Evolutionary conservation across 306 rosid genomes (phyloP).

Genomic region (Heteromeles arbutifolia): DNA sequence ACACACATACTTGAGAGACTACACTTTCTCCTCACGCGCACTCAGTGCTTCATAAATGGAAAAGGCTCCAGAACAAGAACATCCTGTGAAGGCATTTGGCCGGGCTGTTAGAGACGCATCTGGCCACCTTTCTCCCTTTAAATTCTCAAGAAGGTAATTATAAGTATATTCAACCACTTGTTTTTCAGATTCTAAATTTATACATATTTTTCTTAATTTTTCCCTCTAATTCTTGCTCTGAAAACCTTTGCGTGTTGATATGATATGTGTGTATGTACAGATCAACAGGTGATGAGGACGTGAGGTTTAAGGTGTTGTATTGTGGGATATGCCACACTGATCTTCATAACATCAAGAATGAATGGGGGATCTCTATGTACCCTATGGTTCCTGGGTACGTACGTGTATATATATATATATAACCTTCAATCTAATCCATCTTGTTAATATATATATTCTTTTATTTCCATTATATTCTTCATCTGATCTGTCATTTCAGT

Average conservation of each 20-base stretch:
- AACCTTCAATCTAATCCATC: too few relatives aligned
- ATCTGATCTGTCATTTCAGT: too few relatives aligned
- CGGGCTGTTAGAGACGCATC: slow-evolving; percentile 41
- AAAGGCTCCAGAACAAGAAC: slow-evolving; percentile 19
- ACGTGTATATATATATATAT: too few relatives aligned
- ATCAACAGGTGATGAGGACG: slow-evolving; percentile 12
- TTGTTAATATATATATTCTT: too few relatives aligned
- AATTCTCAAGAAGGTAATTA: slow-evolving; percentile 35
- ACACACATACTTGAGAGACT: not conserved
- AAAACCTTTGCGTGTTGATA: too few relatives aligned
- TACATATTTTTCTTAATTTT: not conserved
- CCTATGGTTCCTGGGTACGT: slow-evolving; percentile 1
- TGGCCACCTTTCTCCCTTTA: slow-evolving; percentile 33
- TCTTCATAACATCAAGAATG: slow-evolving; percentile 13
- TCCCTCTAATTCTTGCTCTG: not conserved
- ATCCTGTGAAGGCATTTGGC: slow-evolving; percentile 36
- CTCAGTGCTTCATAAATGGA: not conserved
- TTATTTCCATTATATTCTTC: too few relatives aligned
- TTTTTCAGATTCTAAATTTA: too few relatives aligned
- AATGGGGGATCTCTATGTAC: not conserved
- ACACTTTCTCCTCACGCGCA: not conserved
- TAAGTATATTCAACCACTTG: not conserved
- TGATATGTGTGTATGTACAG: slow-evolving; percentile 4
- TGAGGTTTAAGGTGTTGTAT: slow-evolving; percentile 18
- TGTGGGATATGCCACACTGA: slow-evolving; percentile 24